phyloP scores from a whole-genome alignment of 176 grass and related monocot species.

The Dactylis glomerata region DNA sequence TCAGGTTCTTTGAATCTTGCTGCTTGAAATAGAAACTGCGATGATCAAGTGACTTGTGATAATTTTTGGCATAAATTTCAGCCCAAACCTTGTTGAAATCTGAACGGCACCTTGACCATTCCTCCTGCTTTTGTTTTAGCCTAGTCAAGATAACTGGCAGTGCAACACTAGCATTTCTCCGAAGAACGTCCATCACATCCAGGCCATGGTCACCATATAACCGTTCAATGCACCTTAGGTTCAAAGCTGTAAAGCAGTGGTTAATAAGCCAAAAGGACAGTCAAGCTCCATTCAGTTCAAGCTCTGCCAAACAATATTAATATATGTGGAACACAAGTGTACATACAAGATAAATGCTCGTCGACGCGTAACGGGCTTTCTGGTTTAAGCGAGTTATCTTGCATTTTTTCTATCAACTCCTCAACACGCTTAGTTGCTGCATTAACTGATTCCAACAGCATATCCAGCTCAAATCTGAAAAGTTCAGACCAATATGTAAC shows the following conservation, averaged over 20 bases:
- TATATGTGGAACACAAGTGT: not conserved
- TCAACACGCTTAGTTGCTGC: slow-evolving; percentile 83
- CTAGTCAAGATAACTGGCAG: slow-evolving; percentile 81
- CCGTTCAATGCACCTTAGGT: slow-evolving; percentile 84
- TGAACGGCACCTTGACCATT: slow-evolving; percentile 82
- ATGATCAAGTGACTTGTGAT: slow-evolving; percentile 98
- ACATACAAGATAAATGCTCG: slow-evolving; percentile 81
- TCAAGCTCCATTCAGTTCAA: slow-evolving; percentile 24
- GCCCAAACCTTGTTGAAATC: slow-evolving; percentile 99
- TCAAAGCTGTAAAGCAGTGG: slow-evolving; percentile 54
- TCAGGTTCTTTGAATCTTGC: slow-evolving; percentile 94
- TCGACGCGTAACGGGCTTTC: slow-evolving; percentile 75
- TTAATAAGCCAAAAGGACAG: slow-evolving; percentile 12
- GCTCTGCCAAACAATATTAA: not conserved
- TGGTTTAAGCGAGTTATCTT: slow-evolving; percentile 85
- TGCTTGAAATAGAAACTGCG: slow-evolving; percentile 99
- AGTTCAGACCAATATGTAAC: slow-evolving; percentile 2
- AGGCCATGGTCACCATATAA: slow-evolving; percentile 96
- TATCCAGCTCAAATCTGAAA: slow-evolving; percentile 94
- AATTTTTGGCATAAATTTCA: slow-evolving; percentile 97
- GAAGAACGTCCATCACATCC: slow-evolving; percentile 94
- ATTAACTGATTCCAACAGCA: slow-evolving; percentile 97
- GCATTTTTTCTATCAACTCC: slow-evolving; percentile 97
- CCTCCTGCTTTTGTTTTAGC: slow-evolving; percentile 93
- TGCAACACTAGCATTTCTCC: slow-evolving; percentile 73